A percentile compares a stretch with the other conserved stretches of the same genome.
Evolutionary conservation across 108 stramenopile species (phyloP).

Genomic region (Skeletonema potamos): DNA sequence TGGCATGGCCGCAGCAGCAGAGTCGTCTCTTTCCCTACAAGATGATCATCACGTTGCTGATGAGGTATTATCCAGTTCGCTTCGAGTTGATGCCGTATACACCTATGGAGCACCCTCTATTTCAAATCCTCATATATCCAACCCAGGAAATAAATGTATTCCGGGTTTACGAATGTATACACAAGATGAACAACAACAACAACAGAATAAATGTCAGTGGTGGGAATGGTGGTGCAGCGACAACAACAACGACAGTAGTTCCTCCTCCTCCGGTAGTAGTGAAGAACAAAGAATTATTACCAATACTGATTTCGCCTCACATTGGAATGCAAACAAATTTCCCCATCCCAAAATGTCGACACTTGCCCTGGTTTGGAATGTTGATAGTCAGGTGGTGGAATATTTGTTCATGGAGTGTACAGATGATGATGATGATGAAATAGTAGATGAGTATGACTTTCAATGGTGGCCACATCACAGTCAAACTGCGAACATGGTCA

Average conservation of each 20-base stretch:
- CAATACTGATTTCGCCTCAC: conserved; percentile 35
- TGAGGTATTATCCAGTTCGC: background rate
- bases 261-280: background rate
- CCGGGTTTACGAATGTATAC: conserved; percentile 30
- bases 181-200: conserved; percentile 1
- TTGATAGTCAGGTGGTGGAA: conserved; percentile 1
- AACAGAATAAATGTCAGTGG: too few relatives aligned
- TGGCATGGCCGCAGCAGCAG: too few relatives aligned
- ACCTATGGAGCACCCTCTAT: conserved; percentile 41
- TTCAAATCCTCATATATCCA: conserved; percentile 15
- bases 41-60: too few relatives aligned
- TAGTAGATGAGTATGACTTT: conserved; percentile 8
- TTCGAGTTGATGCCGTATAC: conserved; percentile 7
- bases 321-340: conserved; percentile 19
- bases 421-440: background rate
- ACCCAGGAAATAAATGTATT: conserved; percentile 23
- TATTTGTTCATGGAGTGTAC: conserved; percentile 13
- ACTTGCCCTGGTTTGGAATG: conserved; percentile 1
- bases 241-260: too few relatives aligned
- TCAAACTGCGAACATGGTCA: conserved; percentile 8
- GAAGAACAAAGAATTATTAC: conserved; percentile 9
- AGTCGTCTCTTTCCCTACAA: too few relatives aligned
- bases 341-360: conserved; percentile 37
- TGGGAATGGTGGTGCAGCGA: too few relatives aligned
- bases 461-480: conserved; percentile 35